phyloP scores from a whole-genome alignment of 2,329 filamentous ascomycete genomes.

The Xylaria sp. region DNA sequence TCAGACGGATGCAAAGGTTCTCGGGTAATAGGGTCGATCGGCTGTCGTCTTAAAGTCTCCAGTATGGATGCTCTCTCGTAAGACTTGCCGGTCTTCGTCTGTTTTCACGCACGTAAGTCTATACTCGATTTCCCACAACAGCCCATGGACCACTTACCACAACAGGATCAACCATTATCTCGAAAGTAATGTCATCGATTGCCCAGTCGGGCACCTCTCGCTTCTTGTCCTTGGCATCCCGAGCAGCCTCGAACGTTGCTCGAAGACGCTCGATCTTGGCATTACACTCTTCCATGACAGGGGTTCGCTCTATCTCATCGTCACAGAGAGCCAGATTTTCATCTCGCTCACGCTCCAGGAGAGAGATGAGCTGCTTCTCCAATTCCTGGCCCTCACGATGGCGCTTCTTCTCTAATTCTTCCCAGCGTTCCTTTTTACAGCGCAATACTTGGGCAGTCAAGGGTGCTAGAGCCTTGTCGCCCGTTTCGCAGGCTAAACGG shows the following conservation, averaged over 20 bases:
- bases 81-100: conserved; percentile 86
- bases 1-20: conserved; percentile 76
- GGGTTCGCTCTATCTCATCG: conserved; percentile 55
- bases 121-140: neutral
- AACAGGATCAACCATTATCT: conserved; percentile 78
- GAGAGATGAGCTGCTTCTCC: conserved; percentile 67
- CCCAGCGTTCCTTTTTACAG: conserved; percentile 90
- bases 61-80: conserved; percentile 89
- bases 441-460: conserved; percentile 79
- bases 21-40: conserved; percentile 85
- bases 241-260: conserved; percentile 64
- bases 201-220: conserved; percentile 79
- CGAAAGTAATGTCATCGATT: conserved; percentile 80
- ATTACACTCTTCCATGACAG: conserved; percentile 61
- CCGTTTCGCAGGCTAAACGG: conserved; percentile 69
- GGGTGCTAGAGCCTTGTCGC: conserved; percentile 74
- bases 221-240: conserved; percentile 56
- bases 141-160: conserved; percentile 56
- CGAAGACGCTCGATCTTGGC: conserved; percentile 59
- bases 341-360: conserved; percentile 62
- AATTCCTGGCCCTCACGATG: conserved; percentile 66
- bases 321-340: conserved; percentile 48
- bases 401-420: conserved; percentile 73
- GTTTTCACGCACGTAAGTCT: conserved; percentile 33
- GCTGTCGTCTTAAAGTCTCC: conserved; percentile 81